phyloP scores from a whole-genome alignment of 2,329 filamentous ascomycete genomes.

The Cercospora citrullina region DNA sequence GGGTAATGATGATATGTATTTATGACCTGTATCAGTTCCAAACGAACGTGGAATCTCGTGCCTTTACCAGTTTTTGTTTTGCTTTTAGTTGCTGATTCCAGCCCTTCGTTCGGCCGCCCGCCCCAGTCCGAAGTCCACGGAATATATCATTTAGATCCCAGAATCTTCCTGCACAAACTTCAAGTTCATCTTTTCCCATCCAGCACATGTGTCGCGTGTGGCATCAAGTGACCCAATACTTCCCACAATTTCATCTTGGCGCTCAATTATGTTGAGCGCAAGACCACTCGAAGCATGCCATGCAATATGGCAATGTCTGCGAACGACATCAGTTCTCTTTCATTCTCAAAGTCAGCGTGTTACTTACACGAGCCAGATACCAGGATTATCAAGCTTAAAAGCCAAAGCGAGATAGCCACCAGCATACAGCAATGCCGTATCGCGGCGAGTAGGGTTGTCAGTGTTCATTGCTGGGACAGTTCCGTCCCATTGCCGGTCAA shows the following conservation, averaged over 20 bases:
- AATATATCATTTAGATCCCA: constrained; percentile 12
- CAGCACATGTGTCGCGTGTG: constrained; percentile 19
- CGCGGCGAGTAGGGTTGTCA: constrained; percentile 50
- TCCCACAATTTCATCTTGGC: constrained; percentile 25
- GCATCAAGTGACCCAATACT: constrained; percentile 17
- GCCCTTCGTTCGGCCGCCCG: too few species aligned
- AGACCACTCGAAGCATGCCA: constrained; percentile 32
- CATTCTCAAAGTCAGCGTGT: background rate
- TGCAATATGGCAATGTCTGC: constrained; percentile 31
- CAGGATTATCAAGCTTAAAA: constrained; percentile 55
- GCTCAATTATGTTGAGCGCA: constrained; percentile 31
- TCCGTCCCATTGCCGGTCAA: constrained; percentile 27
- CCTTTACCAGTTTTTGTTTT: background rate
- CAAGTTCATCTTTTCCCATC: constrained; percentile 21
- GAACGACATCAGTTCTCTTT: background rate
- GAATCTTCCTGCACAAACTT: constrained; percentile 23
- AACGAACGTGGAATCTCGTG: background rate
- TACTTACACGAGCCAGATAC: constrained; percentile 47
- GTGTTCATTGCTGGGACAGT: constrained; percentile 36
- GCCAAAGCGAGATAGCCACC: constrained; percentile 52
- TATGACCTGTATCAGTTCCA: background rate
- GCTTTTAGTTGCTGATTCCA: background rate
- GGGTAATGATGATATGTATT: background rate
- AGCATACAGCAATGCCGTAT: constrained; percentile 48
- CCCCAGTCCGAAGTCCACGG: background rate